Base-by-base conservation (phyloP, 345 rosid species). In the Hibiscus tridactylites region DNA sequence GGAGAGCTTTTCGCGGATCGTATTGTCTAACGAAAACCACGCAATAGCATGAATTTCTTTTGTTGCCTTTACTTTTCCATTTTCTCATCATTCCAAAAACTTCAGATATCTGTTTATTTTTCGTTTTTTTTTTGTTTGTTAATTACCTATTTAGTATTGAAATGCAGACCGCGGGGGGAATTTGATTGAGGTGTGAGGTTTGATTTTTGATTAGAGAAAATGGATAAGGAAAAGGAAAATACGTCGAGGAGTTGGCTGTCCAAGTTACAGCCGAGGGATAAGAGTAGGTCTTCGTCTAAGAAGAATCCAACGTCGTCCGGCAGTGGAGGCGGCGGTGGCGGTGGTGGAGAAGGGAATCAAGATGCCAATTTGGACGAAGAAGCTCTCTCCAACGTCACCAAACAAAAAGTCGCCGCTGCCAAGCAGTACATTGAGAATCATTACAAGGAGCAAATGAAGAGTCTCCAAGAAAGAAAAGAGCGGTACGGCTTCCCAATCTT, bases 351-450 rank as follows among this genome's bases (percentile, higher is more conserved):
- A 59, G 81, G 64, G 35, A 79, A 75, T 3, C 80, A 76, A 12
- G 79, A 78, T 37, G 60, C 57, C 0, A 10, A 65, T 39, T 69
- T 64, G 6, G 85, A 81, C 10, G 89, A 80, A 58, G 93, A 87
- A 68, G 82, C 78, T 68, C 78, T 80, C 9, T 91, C 97, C 2
- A 85, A 80, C 71, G 72, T 75, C 65, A 91, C 97, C 42, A 89
- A 87, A 81, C 92, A 89, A 83, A 91, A 85, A 75, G 97, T 78
- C 6, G 92, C 91, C 0, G 97, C 97, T 0, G 91, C 97, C 61
- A 91, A 89, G 76, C 95, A 89, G 78, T 91, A 86, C 77, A 91
- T 91, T 70, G 97, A 91, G 82, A 91, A 89, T 71, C 97, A 91
- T 78, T 91, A 91, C 82, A 89, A 86, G 80, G 90, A 86, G 62